Evolutionary conservation across 495 filamentous ascomycete species (phyloP).

Genomic region (Penicillium desertorum): DNA sequence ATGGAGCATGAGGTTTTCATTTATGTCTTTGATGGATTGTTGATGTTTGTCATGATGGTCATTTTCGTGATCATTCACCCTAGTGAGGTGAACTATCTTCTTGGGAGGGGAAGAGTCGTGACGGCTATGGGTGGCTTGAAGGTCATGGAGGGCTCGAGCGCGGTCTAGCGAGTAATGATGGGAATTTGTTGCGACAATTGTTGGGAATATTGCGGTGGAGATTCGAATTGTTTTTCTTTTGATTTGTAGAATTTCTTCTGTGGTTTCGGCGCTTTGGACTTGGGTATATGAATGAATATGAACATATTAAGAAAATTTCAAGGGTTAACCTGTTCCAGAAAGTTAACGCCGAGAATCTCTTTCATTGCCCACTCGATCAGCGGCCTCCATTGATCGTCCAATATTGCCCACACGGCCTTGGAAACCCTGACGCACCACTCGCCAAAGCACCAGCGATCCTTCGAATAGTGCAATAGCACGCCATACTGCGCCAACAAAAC

Average conservation of each 20-base stretch:
- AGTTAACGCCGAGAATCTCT: slow-evolving; percentile 35
- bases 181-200: neutral
- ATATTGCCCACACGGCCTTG: slow-evolving; percentile 38
- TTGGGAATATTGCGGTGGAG: slow-evolving; percentile 5
- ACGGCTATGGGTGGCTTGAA: slow-evolving; percentile 25
- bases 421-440: slow-evolving; percentile 44
- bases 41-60: slow-evolving; percentile 57
- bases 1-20: slow-evolving; percentile 58
- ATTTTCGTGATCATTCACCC: slow-evolving; percentile 46
- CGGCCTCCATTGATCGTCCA: slow-evolving; percentile 42
- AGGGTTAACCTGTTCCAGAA: slow-evolving; percentile 16
- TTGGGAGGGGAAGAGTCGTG: slow-evolving; percentile 22
- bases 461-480: slow-evolving; percentile 41
- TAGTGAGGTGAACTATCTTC: slow-evolving; percentile 29
- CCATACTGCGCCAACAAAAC: slow-evolving; percentile 51
- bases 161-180: neutral
- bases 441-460: slow-evolving; percentile 48
- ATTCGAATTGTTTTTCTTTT: neutral
- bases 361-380: slow-evolving; percentile 38
- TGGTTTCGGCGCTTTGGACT: neutral
- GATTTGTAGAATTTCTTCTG: neutral
- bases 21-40: slow-evolving; percentile 60
- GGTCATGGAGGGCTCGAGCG: slow-evolving; percentile 9
- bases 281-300: neutral
- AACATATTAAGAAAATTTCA: neutral